Evolutionary conservation across 1,139 yeast genomes (phyloP).

Genomic region (Pichia inconspicua): DNA sequence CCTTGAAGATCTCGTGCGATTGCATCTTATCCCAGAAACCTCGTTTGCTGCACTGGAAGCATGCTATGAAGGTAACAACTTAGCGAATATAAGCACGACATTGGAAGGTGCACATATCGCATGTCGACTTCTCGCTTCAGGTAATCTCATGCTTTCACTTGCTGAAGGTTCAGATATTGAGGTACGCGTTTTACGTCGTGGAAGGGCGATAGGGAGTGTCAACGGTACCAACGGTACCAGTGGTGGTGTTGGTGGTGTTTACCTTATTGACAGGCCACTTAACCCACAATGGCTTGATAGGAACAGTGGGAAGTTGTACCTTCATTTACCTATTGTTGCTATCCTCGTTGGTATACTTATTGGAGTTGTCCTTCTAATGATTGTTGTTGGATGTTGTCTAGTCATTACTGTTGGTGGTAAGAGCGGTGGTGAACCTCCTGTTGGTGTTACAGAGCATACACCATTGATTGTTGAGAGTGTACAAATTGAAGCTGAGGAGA

Average conservation of each 20-base stretch:
- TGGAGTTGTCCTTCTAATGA: conserved; percentile 39
- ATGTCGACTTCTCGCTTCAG: conserved; percentile 36
- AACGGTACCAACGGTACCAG: no score
- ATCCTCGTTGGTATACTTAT: conserved; percentile 57
- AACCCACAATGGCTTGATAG: conserved; percentile 55
- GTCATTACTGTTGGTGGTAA: conserved; percentile 23
- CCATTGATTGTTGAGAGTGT: conserved; percentile 3
- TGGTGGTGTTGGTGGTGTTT: conserved; percentile 43
- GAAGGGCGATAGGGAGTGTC: conserved; percentile 57
- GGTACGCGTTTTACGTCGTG: conserved; percentile 56
- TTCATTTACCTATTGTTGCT: conserved; percentile 60
- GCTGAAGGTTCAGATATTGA: conserved; percentile 55
- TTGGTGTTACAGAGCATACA: conserved; percentile 3
- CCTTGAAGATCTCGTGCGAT: conserved; percentile 48
- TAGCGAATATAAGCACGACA: conserved; percentile 33
- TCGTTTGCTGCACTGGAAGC: conserved; percentile 34
- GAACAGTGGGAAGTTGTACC: conserved; percentile 38
- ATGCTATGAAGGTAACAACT: conserved; percentile 30
- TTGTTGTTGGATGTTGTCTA: conserved; percentile 32
- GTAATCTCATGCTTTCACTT: conserved; percentile 32
- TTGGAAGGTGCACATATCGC: conserved; percentile 36
- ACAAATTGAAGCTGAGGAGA: not conserved
- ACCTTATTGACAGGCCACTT: conserved; percentile 64
- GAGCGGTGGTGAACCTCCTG: not conserved
- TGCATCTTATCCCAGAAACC: conserved; percentile 62